Percentiles rank a stretch among this genome's conserved stretches.
phyloP scores from a whole-genome alignment of 495 filamentous ascomycete species.

The Aspergillus nidulans region DNA sequence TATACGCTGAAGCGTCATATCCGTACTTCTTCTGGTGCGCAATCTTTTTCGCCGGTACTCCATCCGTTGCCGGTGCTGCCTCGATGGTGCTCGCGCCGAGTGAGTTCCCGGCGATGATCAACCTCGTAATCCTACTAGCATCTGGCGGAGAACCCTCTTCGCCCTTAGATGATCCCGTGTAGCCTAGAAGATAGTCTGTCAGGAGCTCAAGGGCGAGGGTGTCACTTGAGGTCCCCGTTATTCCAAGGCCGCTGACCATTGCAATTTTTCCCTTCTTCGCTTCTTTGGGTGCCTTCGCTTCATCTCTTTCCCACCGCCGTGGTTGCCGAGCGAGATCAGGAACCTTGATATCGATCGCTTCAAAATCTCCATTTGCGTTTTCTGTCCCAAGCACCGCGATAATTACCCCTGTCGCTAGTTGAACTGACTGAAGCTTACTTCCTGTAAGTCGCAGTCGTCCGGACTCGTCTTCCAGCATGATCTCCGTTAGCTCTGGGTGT shows the following conservation, averaged over 20 bases:
- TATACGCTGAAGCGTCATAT: constrained; percentile 85
- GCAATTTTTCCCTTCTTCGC: constrained; percentile 65
- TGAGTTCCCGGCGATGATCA: constrained; percentile 91
- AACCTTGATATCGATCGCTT: constrained; percentile 83
- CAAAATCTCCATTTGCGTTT: constrained; percentile 84
- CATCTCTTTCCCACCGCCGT: constrained; percentile 64
- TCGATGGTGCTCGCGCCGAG: constrained; percentile 53
- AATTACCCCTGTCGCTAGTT: constrained; percentile 87
- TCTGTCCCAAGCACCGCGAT: constrained; percentile 91
- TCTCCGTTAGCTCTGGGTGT: constrained; percentile 47
- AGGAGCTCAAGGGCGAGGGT: constrained; percentile 70
- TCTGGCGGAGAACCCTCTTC: constrained; percentile 29
- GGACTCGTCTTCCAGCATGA: constrained; percentile 94
- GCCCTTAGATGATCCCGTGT: constrained; percentile 54
- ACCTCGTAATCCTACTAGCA: constrained; percentile 67
- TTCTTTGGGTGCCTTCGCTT: constrained; percentile 32
- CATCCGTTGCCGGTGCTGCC: constrained; percentile 24
- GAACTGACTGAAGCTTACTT: constrained; percentile 52
- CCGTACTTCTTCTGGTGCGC: constrained; percentile 75
- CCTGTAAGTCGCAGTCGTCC: constrained; percentile 84
- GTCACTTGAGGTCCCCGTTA: constrained; percentile 70
- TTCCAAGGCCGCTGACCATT: constrained; percentile 80
- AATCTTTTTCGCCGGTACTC: constrained; percentile 40
- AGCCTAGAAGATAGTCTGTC: constrained; percentile 83
- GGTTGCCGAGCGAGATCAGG: constrained; percentile 82